phyloP scores from a whole-genome alignment of 108 stramenopile species.

The Seminavis robusta region DNA sequence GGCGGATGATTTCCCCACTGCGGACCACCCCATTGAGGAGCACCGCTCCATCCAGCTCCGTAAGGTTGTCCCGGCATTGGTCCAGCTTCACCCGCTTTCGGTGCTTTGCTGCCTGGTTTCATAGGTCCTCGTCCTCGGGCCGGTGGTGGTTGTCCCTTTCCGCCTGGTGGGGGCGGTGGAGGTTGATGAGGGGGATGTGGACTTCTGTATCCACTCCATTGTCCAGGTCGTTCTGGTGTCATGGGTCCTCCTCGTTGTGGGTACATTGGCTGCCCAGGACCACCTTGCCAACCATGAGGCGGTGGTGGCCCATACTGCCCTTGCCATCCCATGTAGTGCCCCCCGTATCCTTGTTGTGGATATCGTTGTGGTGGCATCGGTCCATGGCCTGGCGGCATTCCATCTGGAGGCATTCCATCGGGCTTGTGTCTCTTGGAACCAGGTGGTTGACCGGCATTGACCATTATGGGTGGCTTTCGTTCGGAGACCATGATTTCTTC shows the following conservation, averaged over 20 bases:
- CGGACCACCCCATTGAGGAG: too few species aligned
- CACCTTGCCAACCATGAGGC: constrained; percentile 16
- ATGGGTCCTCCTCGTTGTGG: constrained; percentile 28
- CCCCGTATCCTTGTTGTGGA: constrained; percentile 25
- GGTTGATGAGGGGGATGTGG: constrained; percentile 21
- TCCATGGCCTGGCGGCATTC: constrained; percentile 20
- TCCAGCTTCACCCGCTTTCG: neutral
- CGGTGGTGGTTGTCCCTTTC: constrained; percentile 31
- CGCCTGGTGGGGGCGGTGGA: constrained; percentile 10
- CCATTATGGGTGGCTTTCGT: too few species aligned
- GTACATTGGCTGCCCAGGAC: constrained; percentile 23
- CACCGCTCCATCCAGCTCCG: too few species aligned
- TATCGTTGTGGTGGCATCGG: constrained; percentile 13
- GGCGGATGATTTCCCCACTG: too few species aligned
- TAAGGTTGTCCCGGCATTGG: too few species aligned
- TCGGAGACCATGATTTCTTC: too few species aligned
- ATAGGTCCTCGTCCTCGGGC: constrained; percentile 3
- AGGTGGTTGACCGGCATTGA: too few species aligned
- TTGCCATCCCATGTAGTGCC: constrained; percentile 26
- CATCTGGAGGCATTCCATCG: constrained; percentile 26
- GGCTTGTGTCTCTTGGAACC: constrained; percentile 26
- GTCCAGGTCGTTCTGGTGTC: constrained; percentile 28
- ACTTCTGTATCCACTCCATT: constrained; percentile 4
- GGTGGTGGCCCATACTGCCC: constrained; percentile 19
- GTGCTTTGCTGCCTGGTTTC: neutral